Base-by-base conservation (phyloP, 1,139 yeast species). In the Geotrichum siamense region DNA sequence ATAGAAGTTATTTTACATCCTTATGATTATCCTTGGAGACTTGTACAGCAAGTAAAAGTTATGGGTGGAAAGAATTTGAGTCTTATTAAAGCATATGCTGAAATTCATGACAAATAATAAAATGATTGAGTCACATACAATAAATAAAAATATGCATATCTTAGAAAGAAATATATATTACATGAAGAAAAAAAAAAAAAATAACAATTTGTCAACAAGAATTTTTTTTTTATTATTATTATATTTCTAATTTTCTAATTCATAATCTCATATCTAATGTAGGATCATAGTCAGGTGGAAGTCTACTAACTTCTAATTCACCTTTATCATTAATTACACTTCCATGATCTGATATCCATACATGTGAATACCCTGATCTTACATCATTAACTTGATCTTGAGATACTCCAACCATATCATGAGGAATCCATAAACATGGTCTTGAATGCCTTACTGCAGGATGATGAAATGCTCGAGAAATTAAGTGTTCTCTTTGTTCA, bases 11-110 rank as follows among this genome's bases (percentile, higher is more conserved):
- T 70, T 33, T 66, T 79, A 61, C 80, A 72, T 49, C 72, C 71
- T 55, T 58, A 69, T 55, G 87, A 82, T 59, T 79, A 74, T 40
- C 85, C 86, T 3, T 70, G 77, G 71, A 66, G 78, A 54, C 69
- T 78, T 38, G 47, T 44, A 19, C 48, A 49, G 22, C 60, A 59
- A 47, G 54, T 62, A 29, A 42, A 54, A 41, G 41, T 48, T 43
- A 51, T 61, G 58, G 59, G 59, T 9, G 53, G 45, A 1, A 50
- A 47, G 39, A 59, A 60, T 47, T 38, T 49, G 39, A 44, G 40
- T 23, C 42, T 47, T 39, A 55, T 57, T 31, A 48, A 44, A 33
- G 57, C 52, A 28, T 59, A 54, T 44, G 55, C 60, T 2, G 38
- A 43, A 33, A 43, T 41, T 17, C 50, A 48, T 23, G 41, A 45